A percentile compares a stretch with the other conserved stretches of the same genome.
These are phyloP conservation scores for Thelephora aurantiotincta DNA, from an alignment of 768 basidiomycete genomes.

Conservation along the genomic window DNA sequence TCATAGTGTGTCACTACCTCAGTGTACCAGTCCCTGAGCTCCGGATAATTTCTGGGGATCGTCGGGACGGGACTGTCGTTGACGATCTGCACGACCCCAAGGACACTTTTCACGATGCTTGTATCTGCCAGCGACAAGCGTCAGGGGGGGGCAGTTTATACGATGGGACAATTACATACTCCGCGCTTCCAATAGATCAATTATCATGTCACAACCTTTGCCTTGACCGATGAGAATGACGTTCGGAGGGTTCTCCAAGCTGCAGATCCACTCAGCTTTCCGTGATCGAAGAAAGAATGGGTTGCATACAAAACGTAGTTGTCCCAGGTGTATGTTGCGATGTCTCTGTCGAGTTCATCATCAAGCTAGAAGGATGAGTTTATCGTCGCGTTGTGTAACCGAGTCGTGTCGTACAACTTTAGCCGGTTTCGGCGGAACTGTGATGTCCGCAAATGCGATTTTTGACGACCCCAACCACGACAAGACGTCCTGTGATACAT, in stretches of 20 bases:
- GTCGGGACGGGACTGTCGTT: neutral
- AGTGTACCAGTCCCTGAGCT: conserved; percentile 39
- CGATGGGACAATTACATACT: conserved; percentile 24
- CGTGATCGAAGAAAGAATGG: neutral
- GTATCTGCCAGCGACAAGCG: conserved; percentile 18
- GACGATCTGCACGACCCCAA: neutral
- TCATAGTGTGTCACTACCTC: conserved; percentile 25
- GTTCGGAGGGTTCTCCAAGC: conserved; percentile 50
- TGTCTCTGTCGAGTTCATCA: conserved; percentile 27
- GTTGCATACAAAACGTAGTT: conserved; percentile 70
- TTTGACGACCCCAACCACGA: conserved; percentile 55
- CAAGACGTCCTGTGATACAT: conserved; percentile 70
- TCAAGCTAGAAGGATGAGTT: neutral
- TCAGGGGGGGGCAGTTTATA: neutral
- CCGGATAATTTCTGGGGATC: neutral
- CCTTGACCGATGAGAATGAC: conserved; percentile 79
- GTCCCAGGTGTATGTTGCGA: conserved; percentile 81
- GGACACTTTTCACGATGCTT: conserved; percentile 31
- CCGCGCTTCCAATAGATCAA: conserved; percentile 53
- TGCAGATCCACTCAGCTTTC: conserved; percentile 15
- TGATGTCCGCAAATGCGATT: conserved; percentile 79
- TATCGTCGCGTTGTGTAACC: neutral
- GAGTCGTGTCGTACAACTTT: neutral
- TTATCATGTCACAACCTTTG: conserved; percentile 55
- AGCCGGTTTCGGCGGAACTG: conserved; percentile 54